Conservation (phyloP, 495 filamentous ascomycete species). For the Aspergillus olivimuriae region DNA sequence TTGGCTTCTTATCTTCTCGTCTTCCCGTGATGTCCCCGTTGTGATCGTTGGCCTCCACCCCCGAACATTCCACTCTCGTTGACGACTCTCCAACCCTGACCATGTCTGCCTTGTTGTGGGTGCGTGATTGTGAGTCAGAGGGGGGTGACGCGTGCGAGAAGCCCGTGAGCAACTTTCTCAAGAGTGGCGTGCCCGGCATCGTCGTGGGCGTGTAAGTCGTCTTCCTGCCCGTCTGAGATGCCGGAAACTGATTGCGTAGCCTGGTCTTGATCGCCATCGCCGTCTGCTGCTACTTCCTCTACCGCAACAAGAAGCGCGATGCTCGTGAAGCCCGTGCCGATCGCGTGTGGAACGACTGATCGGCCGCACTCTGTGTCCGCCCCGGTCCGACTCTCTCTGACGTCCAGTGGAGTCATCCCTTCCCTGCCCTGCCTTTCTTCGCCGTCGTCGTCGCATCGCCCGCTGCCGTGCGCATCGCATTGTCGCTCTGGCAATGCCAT, state of each 20-base stretch:
- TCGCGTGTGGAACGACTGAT: constrained; percentile 10
- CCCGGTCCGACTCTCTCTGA: neutral
- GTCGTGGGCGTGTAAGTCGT: constrained; percentile 12
- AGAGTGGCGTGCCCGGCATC: constrained; percentile 14
- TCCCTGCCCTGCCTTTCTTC: no score
- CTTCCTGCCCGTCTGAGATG: neutral
- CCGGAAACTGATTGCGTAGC: constrained; percentile 1
- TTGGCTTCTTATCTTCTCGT: no score
- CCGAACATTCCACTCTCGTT: no score
- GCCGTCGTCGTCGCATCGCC: no score
- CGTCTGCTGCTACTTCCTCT: constrained; percentile 10
- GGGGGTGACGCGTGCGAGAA: constrained; percentile 2
- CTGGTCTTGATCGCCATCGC: constrained; percentile 4
- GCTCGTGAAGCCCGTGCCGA: constrained; percentile 6
- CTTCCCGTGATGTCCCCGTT: no score
- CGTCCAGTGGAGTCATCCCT: neutral
- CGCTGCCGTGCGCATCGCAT: no score
- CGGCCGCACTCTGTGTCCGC: neutral
- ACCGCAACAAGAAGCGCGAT: constrained; percentile 12
- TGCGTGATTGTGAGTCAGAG: constrained; percentile 1
- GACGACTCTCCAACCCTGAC: no score
- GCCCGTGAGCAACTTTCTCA: constrained; percentile 10
- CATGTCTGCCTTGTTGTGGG: constrained; percentile 3
- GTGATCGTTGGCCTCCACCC: no score
- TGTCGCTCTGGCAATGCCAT: no score